These are phyloP conservation scores for Phytophthora meadii DNA, from an alignment of 352 stramenopile species.

Conservation along the genomic window DNA sequence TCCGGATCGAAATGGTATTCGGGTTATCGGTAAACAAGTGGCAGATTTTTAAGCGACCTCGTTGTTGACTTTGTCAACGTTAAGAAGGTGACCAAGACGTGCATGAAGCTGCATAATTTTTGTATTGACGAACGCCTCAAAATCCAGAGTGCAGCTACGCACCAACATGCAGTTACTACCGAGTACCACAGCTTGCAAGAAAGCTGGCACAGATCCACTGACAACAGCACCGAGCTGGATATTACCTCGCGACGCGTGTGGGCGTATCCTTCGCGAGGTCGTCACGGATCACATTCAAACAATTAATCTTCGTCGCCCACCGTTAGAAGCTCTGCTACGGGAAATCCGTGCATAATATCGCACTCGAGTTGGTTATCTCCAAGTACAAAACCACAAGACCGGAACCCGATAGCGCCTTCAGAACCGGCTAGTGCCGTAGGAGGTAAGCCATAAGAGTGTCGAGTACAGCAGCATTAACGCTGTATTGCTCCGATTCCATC, in stretches of 20 bases:
- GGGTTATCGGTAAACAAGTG: constrained; percentile 35
- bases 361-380: neutral
- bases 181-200: neutral
- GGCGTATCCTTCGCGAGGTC: constrained; percentile 1
- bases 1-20: constrained; percentile 55
- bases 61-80: constrained; percentile 11
- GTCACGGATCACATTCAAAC: constrained; percentile 1
- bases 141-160: neutral
- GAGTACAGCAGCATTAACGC: too few species aligned
- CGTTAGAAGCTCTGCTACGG: neutral
- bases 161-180: neutral
- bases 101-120: neutral
- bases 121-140: neutral
- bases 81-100: neutral
- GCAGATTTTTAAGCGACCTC: constrained; percentile 23
- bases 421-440: too few species aligned
- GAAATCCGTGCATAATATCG: neutral
- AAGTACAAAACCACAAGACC: too few species aligned
- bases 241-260: neutral
- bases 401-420: too few species aligned
- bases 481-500: too few species aligned
- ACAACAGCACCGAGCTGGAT: neutral
- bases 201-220: neutral
- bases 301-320: constrained; percentile 2
- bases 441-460: too few species aligned